phyloP scores from a whole-genome alignment of 148 eudicot species.

The Rheum nobile region DNA sequence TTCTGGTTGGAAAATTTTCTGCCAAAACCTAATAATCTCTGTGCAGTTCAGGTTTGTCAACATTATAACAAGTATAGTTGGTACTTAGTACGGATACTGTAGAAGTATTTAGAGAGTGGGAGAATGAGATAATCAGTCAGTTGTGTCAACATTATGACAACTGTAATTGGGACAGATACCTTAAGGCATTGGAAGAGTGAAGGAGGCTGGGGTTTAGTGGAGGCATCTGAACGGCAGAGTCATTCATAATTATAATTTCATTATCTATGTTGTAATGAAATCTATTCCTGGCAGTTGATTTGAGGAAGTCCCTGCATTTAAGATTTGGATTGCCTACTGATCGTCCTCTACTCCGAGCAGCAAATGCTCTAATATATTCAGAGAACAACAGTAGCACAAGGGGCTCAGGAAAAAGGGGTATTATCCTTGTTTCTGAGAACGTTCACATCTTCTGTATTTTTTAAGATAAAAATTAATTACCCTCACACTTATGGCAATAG shows the following conservation, averaged over 20 bases:
- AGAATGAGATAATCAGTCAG: background rate
- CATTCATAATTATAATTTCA: background rate
- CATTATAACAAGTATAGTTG: background rate
- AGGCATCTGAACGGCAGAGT: background rate
- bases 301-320: constrained; percentile 75
- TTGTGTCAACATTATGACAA: background rate
- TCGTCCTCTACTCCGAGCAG: constrained; percentile 87
- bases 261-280: background rate
- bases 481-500: background rate
- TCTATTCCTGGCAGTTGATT: constrained; percentile 48
- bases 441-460: background rate
- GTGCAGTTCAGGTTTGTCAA: background rate
- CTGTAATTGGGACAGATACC: background rate
- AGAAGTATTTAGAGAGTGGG: background rate
- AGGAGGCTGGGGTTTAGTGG: background rate
- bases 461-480: constrained; percentile 1
- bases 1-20: background rate
- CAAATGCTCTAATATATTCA: constrained; percentile 61
- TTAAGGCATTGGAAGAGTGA: background rate
- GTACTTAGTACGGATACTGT: background rate
- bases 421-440: background rate
- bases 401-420: constrained; percentile 48
- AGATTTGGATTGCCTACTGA: constrained; percentile 84
- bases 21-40: background rate
- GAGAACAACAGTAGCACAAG: constrained; percentile 23